These are phyloP conservation scores for Diaporthe australafricana DNA, from an alignment of 2,329 filamentous ascomycete species.

Conservation along the genomic window DNA sequence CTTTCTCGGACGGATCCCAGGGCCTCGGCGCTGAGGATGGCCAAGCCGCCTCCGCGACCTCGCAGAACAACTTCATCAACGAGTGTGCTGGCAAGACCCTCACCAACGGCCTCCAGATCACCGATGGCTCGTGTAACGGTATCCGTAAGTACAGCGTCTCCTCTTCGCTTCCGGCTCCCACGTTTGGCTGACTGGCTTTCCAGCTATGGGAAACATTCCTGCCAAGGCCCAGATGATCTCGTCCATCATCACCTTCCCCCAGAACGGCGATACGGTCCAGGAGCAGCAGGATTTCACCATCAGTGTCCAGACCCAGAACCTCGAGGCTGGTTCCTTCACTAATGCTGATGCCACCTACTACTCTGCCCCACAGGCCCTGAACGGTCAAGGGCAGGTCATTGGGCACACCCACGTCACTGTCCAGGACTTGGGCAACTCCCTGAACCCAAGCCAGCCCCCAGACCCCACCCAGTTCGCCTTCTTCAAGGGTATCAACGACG, in stretches of 20 bases:
- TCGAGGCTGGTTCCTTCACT: constrained; percentile 69
- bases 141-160: constrained; percentile 59
- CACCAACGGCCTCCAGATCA: constrained; percentile 71
- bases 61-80: constrained; percentile 71
- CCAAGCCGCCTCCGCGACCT: constrained; percentile 30
- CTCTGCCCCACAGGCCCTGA: constrained; percentile 66
- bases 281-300: constrained; percentile 64
- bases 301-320: constrained; percentile 62
- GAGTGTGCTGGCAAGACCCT: constrained; percentile 65
- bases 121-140: constrained; percentile 72
- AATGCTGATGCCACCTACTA: constrained; percentile 72
- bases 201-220: constrained; percentile 72
- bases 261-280: constrained; percentile 60
- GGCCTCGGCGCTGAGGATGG: constrained; percentile 42
- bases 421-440: constrained; percentile 64
- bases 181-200: constrained; percentile 36
- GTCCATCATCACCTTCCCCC: constrained; percentile 63
- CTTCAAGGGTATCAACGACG: constrained; percentile 51
- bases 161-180: too few relatives aligned
- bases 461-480: constrained; percentile 60
- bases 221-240: constrained; percentile 67
- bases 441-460: constrained; percentile 63
- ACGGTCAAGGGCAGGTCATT: constrained; percentile 61
- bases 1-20: constrained; percentile 48
- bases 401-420: constrained; percentile 72